Base-by-base conservation (phyloP, 306 rosid species). In the Cicer yamashitae region DNA sequence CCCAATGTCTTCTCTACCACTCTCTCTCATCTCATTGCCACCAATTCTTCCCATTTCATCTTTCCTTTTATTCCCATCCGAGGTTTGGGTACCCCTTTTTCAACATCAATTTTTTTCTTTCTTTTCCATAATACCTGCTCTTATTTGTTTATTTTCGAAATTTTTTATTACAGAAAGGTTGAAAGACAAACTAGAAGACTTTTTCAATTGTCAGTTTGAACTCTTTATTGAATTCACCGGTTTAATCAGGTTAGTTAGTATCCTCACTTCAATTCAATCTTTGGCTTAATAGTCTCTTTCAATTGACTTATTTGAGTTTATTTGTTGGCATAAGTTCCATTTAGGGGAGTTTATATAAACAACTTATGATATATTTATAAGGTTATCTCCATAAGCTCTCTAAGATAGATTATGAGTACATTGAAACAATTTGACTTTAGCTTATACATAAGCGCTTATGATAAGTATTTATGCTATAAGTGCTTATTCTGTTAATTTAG, bases 141-240 rank as follows among this genome's bases (percentile, higher is more conserved):
- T 10, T n/a, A 11, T 40, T 43, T 7, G 2, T 66, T 37, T 70
- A 18, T 57, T 62, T 79, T 59, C 14, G 48, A 39, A 46, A 17
- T 67, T 22, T 25, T 69, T 68, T 17, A 40, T 83, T 80, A 63
- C 80, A 93, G 98, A 94, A 81, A 87, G 96, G 82, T 83, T 94
- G 91, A 94, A 87, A 82, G 98, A 91, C 22, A 91, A 86, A 86
- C 84, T 88, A 40, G 98, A 91, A 87, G 96, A 91, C 52, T 89
- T 87, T 81, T 91, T 94, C 72, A 84, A 88, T 18, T 89, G 97
- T 67, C 85, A 91, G 61, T 94, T 79, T 77, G 96, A 94, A 75
- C 96, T 91, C 77, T 86, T 87, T 54, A 64, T 90, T 77, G 98
- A 91, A 71, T 94, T 91, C 86, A 94, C 98, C 3, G 98, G 96